Percentiles rank a stretch among this genome's conserved stretches.
phyloP scores from a whole-genome alignment of 2,329 filamentous ascomycete species.

The Gnomoniopsis smithogilvyi region DNA sequence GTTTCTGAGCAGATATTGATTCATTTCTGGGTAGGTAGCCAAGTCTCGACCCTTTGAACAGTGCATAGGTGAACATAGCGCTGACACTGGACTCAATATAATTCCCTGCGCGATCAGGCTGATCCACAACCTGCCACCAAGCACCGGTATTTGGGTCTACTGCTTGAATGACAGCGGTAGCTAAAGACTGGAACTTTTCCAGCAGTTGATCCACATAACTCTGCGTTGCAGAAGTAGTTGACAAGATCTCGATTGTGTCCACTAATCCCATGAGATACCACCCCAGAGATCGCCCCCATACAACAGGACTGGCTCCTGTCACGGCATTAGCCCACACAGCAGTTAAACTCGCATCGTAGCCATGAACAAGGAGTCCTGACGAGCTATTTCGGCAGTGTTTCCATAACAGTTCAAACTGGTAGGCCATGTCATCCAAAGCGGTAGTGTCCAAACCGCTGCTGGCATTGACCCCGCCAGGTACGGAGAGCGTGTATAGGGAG shows the following conservation, averaged over 20 bases:
- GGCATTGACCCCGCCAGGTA: slow-evolving; percentile 21
- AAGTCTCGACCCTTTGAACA: slow-evolving; percentile 32
- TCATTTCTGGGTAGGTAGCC: slow-evolving; percentile 25
- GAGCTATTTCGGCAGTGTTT: slow-evolving; percentile 34
- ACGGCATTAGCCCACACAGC: slow-evolving; percentile 45
- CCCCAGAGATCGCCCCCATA: slow-evolving; percentile 49
- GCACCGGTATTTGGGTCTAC: slow-evolving; percentile 22
- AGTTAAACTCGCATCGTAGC: slow-evolving; percentile 44
- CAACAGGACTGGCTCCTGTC: slow-evolving; percentile 45
- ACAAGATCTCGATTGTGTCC: slow-evolving; percentile 29
- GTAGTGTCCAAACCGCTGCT: neutral
- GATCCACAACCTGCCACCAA: slow-evolving; percentile 35
- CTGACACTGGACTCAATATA: slow-evolving; percentile 34
- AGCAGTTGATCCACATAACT: neutral
- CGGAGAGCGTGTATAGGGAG: slow-evolving; percentile 29
- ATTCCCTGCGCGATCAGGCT: slow-evolving; percentile 24
- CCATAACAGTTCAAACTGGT: slow-evolving; percentile 41
- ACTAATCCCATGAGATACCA: slow-evolving; percentile 28
- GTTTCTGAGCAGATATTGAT: slow-evolving; percentile 25
- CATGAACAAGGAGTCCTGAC: slow-evolving; percentile 44
- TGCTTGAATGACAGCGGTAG: slow-evolving; percentile 3
- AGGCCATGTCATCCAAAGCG: slow-evolving; percentile 37
- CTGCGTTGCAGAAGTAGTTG: neutral
- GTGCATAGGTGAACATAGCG: slow-evolving; percentile 34
- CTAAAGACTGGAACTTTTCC: neutral